These are phyloP conservation scores for Colletotrichum aenigma DNA, from an alignment of 2,329 filamentous ascomycete genomes.

Conservation along the genomic window DNA sequence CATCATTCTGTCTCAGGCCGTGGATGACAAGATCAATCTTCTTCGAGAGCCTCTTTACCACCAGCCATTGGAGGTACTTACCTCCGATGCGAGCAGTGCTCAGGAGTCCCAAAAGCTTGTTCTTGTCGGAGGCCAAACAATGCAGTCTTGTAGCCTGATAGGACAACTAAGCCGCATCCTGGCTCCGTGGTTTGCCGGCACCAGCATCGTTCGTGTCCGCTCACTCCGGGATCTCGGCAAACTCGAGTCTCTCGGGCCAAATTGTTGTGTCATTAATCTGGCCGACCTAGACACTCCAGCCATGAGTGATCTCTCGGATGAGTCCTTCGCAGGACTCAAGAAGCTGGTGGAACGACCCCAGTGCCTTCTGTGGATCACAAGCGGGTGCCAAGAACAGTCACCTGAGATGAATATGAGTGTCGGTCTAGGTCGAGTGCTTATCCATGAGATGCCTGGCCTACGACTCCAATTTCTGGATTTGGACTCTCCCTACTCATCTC, in stretches of 20 bases:
- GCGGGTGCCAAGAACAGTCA: slow-evolving; percentile 11
- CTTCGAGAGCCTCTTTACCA: neutral
- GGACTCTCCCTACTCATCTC: neutral
- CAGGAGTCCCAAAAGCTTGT: neutral
- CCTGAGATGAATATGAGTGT: slow-evolving; percentile 21
- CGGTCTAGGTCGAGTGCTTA: slow-evolving; percentile 5
- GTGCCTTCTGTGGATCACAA: slow-evolving; percentile 24
- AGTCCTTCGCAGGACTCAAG: slow-evolving; percentile 21
- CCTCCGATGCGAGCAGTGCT: neutral
- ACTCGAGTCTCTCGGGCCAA: neutral
- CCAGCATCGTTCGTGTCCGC: neutral
- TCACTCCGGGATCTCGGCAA: neutral
- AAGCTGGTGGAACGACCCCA: slow-evolving; percentile 8
- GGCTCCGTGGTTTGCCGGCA: neutral
- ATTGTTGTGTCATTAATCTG: neutral
- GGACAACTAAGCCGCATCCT: neutral
- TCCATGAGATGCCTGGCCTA: neutral
- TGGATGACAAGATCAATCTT: slow-evolving; percentile 1
- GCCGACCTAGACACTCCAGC: slow-evolving; percentile 21
- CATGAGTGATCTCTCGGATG: slow-evolving; percentile 35
- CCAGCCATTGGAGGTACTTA: neutral
- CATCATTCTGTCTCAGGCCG: slow-evolving; percentile 17
- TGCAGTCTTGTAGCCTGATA: neutral
- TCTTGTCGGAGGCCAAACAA: neutral
- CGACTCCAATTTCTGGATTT: slow-evolving; percentile 7